Percentiles rank a stretch among this genome's conserved stretches.
Evolutionary conservation across 2,329 filamentous ascomycete species (phyloP).

Genomic region (Pseudogymnoascus sp.): DNA sequence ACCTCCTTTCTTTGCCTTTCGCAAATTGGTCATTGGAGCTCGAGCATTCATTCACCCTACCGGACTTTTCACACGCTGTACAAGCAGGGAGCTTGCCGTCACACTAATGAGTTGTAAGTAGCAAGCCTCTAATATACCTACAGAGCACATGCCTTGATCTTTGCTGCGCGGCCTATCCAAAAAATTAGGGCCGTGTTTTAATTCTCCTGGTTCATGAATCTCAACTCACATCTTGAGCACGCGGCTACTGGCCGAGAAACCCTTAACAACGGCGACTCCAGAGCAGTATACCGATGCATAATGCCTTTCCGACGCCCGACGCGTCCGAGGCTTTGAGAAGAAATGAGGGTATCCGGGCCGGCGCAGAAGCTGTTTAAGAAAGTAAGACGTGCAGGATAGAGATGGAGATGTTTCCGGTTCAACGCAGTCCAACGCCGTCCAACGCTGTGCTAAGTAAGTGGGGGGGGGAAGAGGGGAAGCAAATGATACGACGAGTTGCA

Average conservation of each 20-base stretch:
- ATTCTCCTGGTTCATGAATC: background rate
- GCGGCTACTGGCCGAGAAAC: constrained; percentile 74
- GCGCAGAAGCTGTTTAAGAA: constrained; percentile 3
- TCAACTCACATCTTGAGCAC: constrained; percentile 65
- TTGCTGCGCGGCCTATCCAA: constrained; percentile 63
- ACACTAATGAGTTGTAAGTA: constrained; percentile 45
- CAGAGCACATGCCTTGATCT: constrained; percentile 62
- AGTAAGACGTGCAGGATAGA: constrained; percentile 7
- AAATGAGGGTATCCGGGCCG: constrained; percentile 3
- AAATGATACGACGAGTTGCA: constrained; percentile 8
- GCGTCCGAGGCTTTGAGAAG: background rate
- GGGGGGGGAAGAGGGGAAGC: background rate
- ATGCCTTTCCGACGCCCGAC: background rate
- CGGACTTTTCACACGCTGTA: constrained; percentile 88
- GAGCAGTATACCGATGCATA: constrained; percentile 12
- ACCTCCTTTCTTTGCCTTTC: constrained; percentile 87
- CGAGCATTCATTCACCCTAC: constrained; percentile 78
- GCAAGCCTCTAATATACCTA: background rate
- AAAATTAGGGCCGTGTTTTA: constrained; percentile 2
- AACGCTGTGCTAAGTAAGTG: background rate
- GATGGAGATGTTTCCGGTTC: constrained; percentile 1
- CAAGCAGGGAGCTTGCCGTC: constrained; percentile 94
- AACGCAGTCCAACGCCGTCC: background rate
- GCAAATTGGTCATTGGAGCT: constrained; percentile 95
- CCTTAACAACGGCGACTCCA: constrained; percentile 49